These are phyloP conservation scores for Corinectria fuckeliana DNA, from an alignment of 2,329 filamentous ascomycete species.

Conservation along the genomic window DNA sequence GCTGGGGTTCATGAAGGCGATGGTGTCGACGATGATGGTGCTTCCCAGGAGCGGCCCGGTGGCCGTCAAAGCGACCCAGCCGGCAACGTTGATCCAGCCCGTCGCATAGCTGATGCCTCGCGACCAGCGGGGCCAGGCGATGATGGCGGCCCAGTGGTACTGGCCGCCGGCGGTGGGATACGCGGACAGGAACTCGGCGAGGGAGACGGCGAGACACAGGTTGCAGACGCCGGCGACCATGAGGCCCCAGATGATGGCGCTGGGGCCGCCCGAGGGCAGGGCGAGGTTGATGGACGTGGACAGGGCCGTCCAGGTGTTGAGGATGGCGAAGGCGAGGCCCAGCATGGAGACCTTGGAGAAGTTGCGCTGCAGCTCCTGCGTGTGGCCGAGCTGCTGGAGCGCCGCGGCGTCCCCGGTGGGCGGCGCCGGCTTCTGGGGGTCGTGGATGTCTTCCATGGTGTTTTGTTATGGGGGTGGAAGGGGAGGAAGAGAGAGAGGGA, in stretches of 20 bases:
- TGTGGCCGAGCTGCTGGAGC: slow-evolving; percentile 54
- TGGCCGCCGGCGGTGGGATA: slow-evolving; percentile 67
- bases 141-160: slow-evolving; percentile 75
- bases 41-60: slow-evolving; percentile 72
- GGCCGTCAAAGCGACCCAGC: slow-evolving; percentile 73
- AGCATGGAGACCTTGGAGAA: slow-evolving; percentile 57
- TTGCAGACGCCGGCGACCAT: slow-evolving; percentile 70
- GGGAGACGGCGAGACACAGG: slow-evolving; percentile 69
- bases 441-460: slow-evolving; percentile 30
- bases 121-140: slow-evolving; percentile 66
- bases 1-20: slow-evolving; percentile 63
- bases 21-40: slow-evolving; percentile 70
- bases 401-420: slow-evolving; percentile 44
- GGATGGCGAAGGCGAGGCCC: slow-evolving; percentile 55
- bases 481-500: not conserved
- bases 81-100: slow-evolving; percentile 76
- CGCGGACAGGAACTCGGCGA: slow-evolving; percentile 74
- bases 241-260: slow-evolving; percentile 76
- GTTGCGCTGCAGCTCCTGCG: slow-evolving; percentile 57
- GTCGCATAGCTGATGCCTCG: slow-evolving; percentile 72
- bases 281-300: slow-evolving; percentile 55
- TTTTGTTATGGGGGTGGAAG: not conserved
- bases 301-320: slow-evolving; percentile 59
- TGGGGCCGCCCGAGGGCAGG: slow-evolving; percentile 74
- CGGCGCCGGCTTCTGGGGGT: slow-evolving; percentile 22